Conservation (phyloP, 176 grass and related monocot genomes). For the Oryza officinalis region DNA sequence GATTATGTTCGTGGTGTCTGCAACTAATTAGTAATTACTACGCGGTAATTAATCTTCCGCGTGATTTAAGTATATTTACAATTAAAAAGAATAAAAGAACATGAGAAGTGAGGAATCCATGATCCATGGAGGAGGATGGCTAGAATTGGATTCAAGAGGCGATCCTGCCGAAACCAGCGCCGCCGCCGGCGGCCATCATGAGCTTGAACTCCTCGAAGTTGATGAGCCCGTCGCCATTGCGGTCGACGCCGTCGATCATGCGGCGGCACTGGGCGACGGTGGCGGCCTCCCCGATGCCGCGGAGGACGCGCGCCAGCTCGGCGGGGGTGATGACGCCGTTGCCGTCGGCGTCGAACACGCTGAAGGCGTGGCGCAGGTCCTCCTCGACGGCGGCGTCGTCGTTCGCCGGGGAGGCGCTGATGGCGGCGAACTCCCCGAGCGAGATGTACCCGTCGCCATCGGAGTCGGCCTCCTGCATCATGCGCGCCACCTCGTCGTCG, state of each 20-base stretch:
- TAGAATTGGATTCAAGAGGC: not conserved
- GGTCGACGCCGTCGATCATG: constrained; percentile 94
- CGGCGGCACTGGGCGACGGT: constrained; percentile 78
- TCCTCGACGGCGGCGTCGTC: constrained; percentile 48
- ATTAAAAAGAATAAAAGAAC: constrained; percentile 27
- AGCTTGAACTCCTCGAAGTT: constrained; percentile 92
- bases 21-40: constrained; percentile 21
- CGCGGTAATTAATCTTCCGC: not conserved
- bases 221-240: constrained; percentile 72
- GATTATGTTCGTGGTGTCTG: not conserved
- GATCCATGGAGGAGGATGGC: not conserved
- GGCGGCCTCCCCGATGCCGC: constrained; percentile 65
- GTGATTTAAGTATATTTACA: constrained; percentile 22
- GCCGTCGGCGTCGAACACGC: constrained; percentile 76
- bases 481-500: constrained; percentile 64
- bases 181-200: constrained; percentile 71
- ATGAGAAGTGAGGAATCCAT: not conserved
- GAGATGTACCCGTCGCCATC: constrained; percentile 90
- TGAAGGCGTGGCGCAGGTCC: constrained; percentile 81
- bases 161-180: constrained; percentile 3
- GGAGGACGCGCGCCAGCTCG: constrained; percentile 68
- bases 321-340: constrained; percentile 72
- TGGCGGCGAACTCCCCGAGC: constrained; percentile 71
- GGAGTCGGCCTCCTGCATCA: constrained; percentile 84
- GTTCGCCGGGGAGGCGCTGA: constrained; percentile 29